Evolutionary conservation across 495 filamentous ascomycete genomes (phyloP).

Genomic region (Staphylotrichum longicolle): DNA sequence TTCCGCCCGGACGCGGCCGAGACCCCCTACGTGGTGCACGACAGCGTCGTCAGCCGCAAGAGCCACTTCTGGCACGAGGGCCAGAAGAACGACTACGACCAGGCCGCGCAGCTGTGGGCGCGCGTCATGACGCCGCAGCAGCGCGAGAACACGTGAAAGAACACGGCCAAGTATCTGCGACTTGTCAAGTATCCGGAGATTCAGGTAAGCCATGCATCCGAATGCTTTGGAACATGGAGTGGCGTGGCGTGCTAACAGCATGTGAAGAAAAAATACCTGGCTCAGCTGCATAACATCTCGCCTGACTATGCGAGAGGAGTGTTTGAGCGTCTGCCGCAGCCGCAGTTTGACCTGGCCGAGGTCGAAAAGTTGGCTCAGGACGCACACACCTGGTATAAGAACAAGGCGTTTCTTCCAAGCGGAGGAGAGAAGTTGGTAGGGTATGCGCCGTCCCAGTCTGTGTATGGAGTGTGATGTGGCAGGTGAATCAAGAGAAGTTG

Average conservation of each 20-base stretch:
- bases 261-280: slow-evolving; percentile 50
- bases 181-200: slow-evolving; percentile 35
- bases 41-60: slow-evolving; percentile 52
- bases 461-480: background rate
- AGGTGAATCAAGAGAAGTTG: too few relatives aligned
- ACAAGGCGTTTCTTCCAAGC: slow-evolving; percentile 13
- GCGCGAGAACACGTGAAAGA: slow-evolving; percentile 46
- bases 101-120: slow-evolving; percentile 49
- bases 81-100: slow-evolving; percentile 53
- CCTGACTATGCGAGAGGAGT: slow-evolving; percentile 49
- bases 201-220: slow-evolving; percentile 17
- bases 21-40: slow-evolving; percentile 49
- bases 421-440: slow-evolving; percentile 16
- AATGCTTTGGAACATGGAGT: background rate
- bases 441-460: background rate
- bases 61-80: slow-evolving; percentile 56
- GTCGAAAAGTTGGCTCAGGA: slow-evolving; percentile 39
- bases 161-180: slow-evolving; percentile 47
- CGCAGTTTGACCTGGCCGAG: slow-evolving; percentile 45
- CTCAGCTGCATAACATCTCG: slow-evolving; percentile 53
- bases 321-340: slow-evolving; percentile 44
- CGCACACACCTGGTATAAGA: slow-evolving; percentile 18
- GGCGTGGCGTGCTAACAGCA: background rate
- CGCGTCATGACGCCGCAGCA: slow-evolving; percentile 47
- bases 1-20: slow-evolving; percentile 57